Percentiles rank a stretch among this genome's conserved stretches.
phyloP scores from a whole-genome alignment of 371 early-diverging fungal species.

The Mortierella sp. region DNA sequence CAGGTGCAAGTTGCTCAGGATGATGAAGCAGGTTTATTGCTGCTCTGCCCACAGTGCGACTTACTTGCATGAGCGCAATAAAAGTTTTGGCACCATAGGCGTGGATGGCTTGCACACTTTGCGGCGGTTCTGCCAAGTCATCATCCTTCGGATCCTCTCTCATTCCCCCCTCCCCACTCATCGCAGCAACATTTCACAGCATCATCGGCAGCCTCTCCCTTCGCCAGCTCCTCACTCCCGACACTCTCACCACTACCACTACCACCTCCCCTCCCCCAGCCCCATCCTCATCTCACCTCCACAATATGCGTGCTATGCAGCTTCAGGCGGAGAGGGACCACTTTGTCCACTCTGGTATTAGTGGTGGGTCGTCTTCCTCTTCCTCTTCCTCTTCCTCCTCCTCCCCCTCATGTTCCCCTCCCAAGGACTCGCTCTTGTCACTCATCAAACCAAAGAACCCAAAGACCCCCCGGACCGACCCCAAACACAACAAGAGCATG shows the following conservation, averaged over 20 bases:
- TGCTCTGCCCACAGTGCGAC: conserved; percentile 35
- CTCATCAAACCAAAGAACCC: conserved; percentile 29
- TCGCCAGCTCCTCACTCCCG: background rate
- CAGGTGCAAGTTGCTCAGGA: conserved; percentile 33
- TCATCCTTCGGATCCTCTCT: too few relatives aligned
- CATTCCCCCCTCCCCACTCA: background rate
- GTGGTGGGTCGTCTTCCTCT: conserved; percentile 45
- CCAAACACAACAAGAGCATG: conserved; percentile 11
- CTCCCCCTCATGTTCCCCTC: conserved; percentile 38
- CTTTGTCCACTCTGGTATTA: conserved; percentile 47
- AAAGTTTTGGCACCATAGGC: too few relatives aligned
- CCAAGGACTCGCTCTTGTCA: conserved; percentile 28
- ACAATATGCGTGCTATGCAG: conserved; percentile 25
- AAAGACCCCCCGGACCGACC: conserved; percentile 20
- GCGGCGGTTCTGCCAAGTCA: too few relatives aligned
- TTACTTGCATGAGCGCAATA: conserved; percentile 20
- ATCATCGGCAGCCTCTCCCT: background rate
- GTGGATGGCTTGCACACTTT: background rate
- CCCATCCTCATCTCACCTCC: background rate
- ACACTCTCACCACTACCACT: background rate
- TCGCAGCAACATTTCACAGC: background rate
- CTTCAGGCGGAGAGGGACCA: conserved; percentile 52
- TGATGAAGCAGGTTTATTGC: conserved; percentile 32
- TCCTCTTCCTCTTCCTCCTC: conserved; percentile 39
- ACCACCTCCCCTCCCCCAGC: background rate